Base-by-base conservation (phyloP, 1,139 yeast species). In the Sugiyamaella pinicola region DNA sequence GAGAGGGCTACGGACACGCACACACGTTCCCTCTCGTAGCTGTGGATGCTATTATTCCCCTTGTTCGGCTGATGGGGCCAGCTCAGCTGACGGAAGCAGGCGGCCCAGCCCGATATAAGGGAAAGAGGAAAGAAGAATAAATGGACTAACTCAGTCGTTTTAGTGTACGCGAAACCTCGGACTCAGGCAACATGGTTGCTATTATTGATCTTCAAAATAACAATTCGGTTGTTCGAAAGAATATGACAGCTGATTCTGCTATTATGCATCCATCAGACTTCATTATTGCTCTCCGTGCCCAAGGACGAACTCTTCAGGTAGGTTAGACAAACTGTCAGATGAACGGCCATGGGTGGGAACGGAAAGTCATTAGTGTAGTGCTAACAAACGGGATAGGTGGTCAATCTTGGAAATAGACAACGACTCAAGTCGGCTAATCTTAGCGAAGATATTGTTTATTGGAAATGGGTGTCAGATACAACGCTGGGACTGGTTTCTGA, bases 241-340 rank as follows among this genome's bases (percentile, higher is more conserved):
- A 87, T 70, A 95, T 95, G 96, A 82, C 89, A 53, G 99, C 99
- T 47, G 99, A 95, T 73, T 87, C 91, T 60, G 98, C 97, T 49
- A 93, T 95, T 68, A 85, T 95, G 95, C 96, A 91, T 71, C 98
- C 99, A 15, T 69, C 75, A 26, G 85, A 89, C 70, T 82, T 84
- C 72, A 91, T 93, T 61, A 91, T 95, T 64, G 90, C 96, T 19
- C 81, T 95, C 61, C 81, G 98, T 68, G 98, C 99, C 45, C 95
- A 91, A 67, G 97, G 97, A 60, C 89, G 96, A 53, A 90, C 96
- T 42, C 81, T 91, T 58, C 99, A 93, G 75, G 65, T 61, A 50
- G 21, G 60, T 49, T 22, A 13, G 34, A 10, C 29, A 49, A n/a
- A n/a, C n/a, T n/a, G n/a, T n/a, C n/a, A n/a, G n/a, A n/a, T n/a